Percentiles rank a stretch among this genome's conserved stretches.
These are phyloP conservation scores for Penicillium sp. DNA, from an alignment of 2,329 filamentous ascomycete species.

Conservation along the genomic window DNA sequence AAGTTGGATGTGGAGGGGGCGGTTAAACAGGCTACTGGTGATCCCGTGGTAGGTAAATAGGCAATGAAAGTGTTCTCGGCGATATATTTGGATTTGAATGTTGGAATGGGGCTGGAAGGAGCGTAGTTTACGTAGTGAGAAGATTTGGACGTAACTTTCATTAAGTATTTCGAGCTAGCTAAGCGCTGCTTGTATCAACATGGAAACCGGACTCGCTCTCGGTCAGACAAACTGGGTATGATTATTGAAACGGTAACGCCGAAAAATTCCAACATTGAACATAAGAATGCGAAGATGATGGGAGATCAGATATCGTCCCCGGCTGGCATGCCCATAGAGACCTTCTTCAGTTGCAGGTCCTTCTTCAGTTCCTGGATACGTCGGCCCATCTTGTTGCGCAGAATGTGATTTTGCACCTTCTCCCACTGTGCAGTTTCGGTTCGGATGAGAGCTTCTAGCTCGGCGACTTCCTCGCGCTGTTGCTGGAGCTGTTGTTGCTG, in stretches of 20 bases:
- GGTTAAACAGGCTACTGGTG: slow-evolving; percentile 29
- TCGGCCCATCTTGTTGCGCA: slow-evolving; percentile 45
- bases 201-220: neutral
- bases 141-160: neutral
- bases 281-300: slow-evolving; percentile 29
- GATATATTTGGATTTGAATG: neutral
- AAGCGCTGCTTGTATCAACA: slow-evolving; percentile 1
- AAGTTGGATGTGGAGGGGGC: slow-evolving; percentile 29
- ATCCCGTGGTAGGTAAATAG: slow-evolving; percentile 24
- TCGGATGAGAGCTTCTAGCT: slow-evolving; percentile 42
- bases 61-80: neutral
- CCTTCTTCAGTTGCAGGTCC: slow-evolving; percentile 45
- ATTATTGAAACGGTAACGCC: neutral
- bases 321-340: slow-evolving; percentile 39
- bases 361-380: slow-evolving; percentile 46
- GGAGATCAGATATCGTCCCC: slow-evolving; percentile 30
- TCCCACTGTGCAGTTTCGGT: slow-evolving; percentile 42
- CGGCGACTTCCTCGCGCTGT: slow-evolving; percentile 45
- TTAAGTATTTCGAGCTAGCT: slow-evolving; percentile 4
- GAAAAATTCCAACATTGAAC: neutral
- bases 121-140: no score
- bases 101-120: neutral
- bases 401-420: slow-evolving; percentile 39
- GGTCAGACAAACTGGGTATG: slow-evolving; percentile 6
- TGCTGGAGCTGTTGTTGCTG: slow-evolving; percentile 43